These are phyloP conservation scores for Gossypium trilobum DNA, from an alignment of 441 rosid species.

Conservation along the genomic window DNA sequence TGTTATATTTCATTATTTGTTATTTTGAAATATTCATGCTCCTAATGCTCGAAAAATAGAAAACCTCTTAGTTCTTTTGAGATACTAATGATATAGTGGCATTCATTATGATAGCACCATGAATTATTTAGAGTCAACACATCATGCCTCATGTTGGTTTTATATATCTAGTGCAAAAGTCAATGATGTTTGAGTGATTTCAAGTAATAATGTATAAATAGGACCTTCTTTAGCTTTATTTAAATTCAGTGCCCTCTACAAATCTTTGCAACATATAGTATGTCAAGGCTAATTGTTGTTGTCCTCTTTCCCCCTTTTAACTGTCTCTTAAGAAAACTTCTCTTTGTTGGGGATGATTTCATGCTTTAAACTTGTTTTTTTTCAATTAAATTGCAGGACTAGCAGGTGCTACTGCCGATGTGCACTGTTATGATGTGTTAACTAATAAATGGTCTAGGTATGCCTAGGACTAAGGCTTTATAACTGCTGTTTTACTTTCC, in stretches of 20 bases:
- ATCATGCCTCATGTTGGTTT: not conserved
- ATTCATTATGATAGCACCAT: not conserved
- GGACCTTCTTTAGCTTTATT: not conserved
- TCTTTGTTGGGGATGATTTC: not conserved
- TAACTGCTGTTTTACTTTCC: not conserved
- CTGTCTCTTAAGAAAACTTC: not conserved
- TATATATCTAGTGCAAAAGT: not conserved
- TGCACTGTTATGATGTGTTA: constrained; percentile 82
- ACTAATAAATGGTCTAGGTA: constrained; percentile 95
- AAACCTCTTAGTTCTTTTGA: not conserved
- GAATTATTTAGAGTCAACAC: not conserved
- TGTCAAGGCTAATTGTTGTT: not conserved
- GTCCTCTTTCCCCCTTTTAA: not conserved
- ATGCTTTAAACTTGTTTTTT: constrained; percentile 17
- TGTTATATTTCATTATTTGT: not conserved
- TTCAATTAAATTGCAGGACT: constrained; percentile 57
- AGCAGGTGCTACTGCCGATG: constrained; percentile 98
- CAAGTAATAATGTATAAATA: not conserved
- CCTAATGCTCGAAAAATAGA: not conserved
- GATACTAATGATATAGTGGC: not conserved
- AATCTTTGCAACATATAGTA: not conserved
- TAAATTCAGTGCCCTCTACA: not conserved
- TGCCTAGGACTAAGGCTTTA: constrained; percentile 15
- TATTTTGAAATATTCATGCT: not conserved
- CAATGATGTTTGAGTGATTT: not conserved